Conservation (phyloP, 2,329 filamentous ascomycete species). For the Triangularia setosa region DNA sequence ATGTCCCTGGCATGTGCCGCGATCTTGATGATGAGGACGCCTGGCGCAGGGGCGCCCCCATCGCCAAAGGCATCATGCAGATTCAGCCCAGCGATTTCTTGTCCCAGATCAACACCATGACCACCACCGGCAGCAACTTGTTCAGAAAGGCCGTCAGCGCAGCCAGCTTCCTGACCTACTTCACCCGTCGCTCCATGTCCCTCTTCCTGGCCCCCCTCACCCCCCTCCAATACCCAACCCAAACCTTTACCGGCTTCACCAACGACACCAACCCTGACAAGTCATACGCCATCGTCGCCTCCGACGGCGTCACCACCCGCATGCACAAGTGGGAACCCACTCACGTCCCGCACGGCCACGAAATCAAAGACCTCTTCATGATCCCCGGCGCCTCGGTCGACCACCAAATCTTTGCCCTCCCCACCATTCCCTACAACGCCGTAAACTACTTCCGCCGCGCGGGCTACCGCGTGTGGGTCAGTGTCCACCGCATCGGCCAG, state of each 20-base stretch:
- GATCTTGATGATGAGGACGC: slow-evolving; percentile 35
- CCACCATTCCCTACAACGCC: slow-evolving; percentile 60
- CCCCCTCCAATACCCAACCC: slow-evolving; percentile 51
- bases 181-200: slow-evolving; percentile 49
- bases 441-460: slow-evolving; percentile 59
- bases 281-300: slow-evolving; percentile 43
- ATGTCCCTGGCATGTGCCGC: slow-evolving; percentile 24
- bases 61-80: slow-evolving; percentile 58
- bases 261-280: slow-evolving; percentile 46
- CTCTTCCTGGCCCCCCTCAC: slow-evolving; percentile 54
- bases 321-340: slow-evolving; percentile 57
- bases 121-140: slow-evolving; percentile 45
- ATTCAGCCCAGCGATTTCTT: slow-evolving; percentile 52
- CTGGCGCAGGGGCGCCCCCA: slow-evolving; percentile 40
- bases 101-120: slow-evolving; percentile 52
- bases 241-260: slow-evolving; percentile 46
- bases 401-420: slow-evolving; percentile 59
- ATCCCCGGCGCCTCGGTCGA: slow-evolving; percentile 61
- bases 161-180: slow-evolving; percentile 52
- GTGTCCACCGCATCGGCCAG: slow-evolving; percentile 56
- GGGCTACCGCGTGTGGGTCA: slow-evolving; percentile 57
- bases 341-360: slow-evolving; percentile 25
- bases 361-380: slow-evolving; percentile 53
- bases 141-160: slow-evolving; percentile 43
- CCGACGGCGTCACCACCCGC: slow-evolving; percentile 49